Evolutionary conservation across 1,284 basidiomycete genomes (phyloP).

Genomic region (Inonotus obliquus): DNA sequence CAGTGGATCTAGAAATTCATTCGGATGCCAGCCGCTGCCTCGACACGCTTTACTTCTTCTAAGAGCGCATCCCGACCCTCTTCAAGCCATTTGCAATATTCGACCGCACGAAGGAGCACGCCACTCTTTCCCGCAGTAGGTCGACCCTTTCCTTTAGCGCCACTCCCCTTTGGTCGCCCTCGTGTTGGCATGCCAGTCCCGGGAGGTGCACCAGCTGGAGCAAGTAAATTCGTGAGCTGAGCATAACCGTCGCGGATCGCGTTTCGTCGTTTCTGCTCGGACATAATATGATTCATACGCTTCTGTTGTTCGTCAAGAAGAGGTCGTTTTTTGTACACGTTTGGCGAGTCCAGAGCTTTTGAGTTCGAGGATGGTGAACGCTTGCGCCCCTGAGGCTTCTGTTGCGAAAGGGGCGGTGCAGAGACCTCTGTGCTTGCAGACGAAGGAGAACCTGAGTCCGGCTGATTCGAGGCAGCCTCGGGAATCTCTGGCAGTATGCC

Average conservation of each 20-base stretch:
- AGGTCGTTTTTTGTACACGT: slow-evolving; percentile 20
- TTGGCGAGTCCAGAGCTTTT: slow-evolving; percentile 8
- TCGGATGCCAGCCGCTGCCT: slow-evolving; percentile 50
- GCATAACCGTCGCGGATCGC: slow-evolving; percentile 88
- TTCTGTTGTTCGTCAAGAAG: slow-evolving; percentile 83
- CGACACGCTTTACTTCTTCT: slow-evolving; percentile 57
- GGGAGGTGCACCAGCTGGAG: slow-evolving; percentile 59
- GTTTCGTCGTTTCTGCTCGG: slow-evolving; percentile 86
- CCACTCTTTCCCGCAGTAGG: slow-evolving; percentile 73
- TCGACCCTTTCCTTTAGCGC: slow-evolving; percentile 37
- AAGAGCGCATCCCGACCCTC: slow-evolving; percentile 61
- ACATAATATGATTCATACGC: slow-evolving; percentile 90
- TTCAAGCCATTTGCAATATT: slow-evolving; percentile 74
- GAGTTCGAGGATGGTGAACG: slow-evolving; percentile 8
- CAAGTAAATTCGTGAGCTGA: slow-evolving; percentile 71
- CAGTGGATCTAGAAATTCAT: background rate
- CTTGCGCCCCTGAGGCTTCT: background rate
- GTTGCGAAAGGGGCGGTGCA: slow-evolving; percentile 4
- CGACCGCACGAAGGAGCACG: slow-evolving; percentile 73
- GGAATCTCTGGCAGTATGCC: background rate
- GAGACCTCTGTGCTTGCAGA: slow-evolving; percentile 14
- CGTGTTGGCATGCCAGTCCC: slow-evolving; percentile 70
- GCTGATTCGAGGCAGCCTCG: background rate
- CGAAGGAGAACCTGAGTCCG: slow-evolving; percentile 20
- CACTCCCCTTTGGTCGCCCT: slow-evolving; percentile 76